phyloP scores from a whole-genome alignment of 2,329 filamentous ascomycete genomes.

The Colletotrichum nymphaeae region DNA sequence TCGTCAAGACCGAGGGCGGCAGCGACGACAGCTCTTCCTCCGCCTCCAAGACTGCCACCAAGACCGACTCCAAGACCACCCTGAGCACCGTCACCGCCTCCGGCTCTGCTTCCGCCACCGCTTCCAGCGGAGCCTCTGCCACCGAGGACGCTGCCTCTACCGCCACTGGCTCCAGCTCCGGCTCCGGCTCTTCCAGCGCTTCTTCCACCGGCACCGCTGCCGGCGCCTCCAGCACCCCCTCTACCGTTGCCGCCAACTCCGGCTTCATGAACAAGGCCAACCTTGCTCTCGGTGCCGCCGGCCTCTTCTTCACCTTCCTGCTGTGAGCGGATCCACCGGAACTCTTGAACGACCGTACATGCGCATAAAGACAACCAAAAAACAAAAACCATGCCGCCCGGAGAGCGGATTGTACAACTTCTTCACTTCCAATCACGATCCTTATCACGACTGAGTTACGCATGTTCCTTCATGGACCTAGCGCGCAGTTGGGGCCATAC shows the following conservation, averaged over 20 bases:
- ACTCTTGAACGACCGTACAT: conserved; percentile 26
- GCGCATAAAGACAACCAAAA: conserved; percentile 13
- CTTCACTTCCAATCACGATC: conserved; percentile 21
- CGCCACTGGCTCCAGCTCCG: conserved; percentile 17
- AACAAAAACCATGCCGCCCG: conserved; percentile 34
- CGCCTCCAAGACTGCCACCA: conserved; percentile 35
- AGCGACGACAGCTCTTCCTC: conserved; percentile 32
- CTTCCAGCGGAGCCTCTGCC: conserved; percentile 8
- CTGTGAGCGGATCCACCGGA: conserved; percentile 28
- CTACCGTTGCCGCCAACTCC: conserved; percentile 28
- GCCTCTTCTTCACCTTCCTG: conserved; percentile 37
- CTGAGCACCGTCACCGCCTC: conserved; percentile 29
- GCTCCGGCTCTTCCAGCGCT: not conserved
- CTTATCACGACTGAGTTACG: conserved; percentile 19
- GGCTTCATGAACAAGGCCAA: conserved; percentile 36
- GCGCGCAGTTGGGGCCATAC: conserved; percentile 21
- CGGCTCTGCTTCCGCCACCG: conserved; percentile 17
- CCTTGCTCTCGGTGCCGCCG: conserved; percentile 35
- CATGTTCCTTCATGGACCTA: not conserved
- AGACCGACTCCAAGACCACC: conserved; percentile 34
- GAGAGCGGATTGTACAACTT: conserved; percentile 35
- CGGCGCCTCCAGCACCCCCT: conserved; percentile 8
- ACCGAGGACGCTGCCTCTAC: conserved; percentile 14
- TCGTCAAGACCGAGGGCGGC: conserved; percentile 47
- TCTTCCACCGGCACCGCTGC: conserved; percentile 11